A percentile compares a stretch with the other conserved stretches of the same genome.
phyloP scores from a whole-genome alignment of 2,329 filamentous ascomycete species.

The Aureobasidium vineae region DNA sequence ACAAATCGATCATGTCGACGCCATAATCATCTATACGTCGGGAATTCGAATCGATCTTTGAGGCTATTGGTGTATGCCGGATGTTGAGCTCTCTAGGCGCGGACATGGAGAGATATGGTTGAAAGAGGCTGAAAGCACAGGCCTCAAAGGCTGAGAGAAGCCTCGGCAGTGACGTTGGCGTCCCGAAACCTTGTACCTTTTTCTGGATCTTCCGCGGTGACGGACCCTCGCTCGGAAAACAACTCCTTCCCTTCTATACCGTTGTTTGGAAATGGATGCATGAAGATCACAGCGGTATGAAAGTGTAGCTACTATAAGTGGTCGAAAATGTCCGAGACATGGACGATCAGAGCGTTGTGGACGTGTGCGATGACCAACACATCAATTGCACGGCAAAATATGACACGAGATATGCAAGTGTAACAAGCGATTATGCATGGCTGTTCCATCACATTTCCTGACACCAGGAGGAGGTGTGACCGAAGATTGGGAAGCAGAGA shows the following conservation, averaged over 20 bases:
- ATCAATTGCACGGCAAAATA: neutral
- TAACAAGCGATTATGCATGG: neutral
- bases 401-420: neutral
- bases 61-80: neutral
- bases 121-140: constrained; percentile 13
- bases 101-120: neutral
- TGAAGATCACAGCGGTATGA: neutral
- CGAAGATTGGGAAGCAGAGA: no score
- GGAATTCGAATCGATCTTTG: no score
- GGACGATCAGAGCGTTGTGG: neutral
- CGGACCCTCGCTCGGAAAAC: neutral
- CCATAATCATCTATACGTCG: neutral
- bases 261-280: neutral
- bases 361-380: neutral
- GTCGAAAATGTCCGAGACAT: neutral
- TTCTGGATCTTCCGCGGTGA: neutral
- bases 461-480: no score
- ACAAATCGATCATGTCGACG: neutral
- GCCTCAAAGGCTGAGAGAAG: neutral
- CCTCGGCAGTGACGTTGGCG: neutral
- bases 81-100: neutral
- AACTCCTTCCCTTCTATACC: neutral
- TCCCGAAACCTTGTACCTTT: neutral
- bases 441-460: no score
- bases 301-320: neutral